A percentile compares a stretch with the other conserved stretches of the same genome.
Conservation (phyloP, 768 basidiomycete genomes). For the Coprinopsis sp. region DNA sequence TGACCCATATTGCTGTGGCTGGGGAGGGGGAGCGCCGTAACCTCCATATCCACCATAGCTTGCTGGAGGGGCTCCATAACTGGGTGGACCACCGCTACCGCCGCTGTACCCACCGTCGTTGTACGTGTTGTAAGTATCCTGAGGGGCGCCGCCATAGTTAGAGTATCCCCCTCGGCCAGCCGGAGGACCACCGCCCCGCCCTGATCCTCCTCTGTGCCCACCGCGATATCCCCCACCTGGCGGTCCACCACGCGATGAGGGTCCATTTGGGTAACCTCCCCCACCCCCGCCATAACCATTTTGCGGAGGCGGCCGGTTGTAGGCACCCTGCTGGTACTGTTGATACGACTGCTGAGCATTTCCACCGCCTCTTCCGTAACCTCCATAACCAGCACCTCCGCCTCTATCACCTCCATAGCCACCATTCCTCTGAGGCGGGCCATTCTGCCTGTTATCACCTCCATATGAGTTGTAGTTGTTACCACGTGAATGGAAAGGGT, state of each 20-base stretch:
- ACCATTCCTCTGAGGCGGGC: conserved; percentile 17
- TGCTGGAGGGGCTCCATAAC: not conserved
- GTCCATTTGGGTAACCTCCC: conserved; percentile 18
- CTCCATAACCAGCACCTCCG: conserved; percentile 11
- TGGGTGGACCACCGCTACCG: too few species aligned
- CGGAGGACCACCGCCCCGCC: conserved; percentile 21
- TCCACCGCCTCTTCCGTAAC: conserved; percentile 24
- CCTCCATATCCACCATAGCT: conserved; percentile 30
- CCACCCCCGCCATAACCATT: conserved; percentile 16
- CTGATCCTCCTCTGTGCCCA: conserved; percentile 14
- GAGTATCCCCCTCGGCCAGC: conserved; percentile 13
- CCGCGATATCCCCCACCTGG: not conserved
- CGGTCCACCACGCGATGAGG: not conserved
- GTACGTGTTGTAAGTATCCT: not conserved
- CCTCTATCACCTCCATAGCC: conserved; percentile 23
- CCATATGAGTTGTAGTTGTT: conserved; percentile 28
- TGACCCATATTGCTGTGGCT: too few species aligned
- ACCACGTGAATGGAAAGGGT: conserved; percentile 43
- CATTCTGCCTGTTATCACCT: conserved; percentile 7
- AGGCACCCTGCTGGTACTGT: conserved; percentile 3
- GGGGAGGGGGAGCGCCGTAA: conserved; percentile 23
- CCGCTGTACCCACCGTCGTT: not conserved
- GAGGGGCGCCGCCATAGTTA: not conserved
- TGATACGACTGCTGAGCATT: conserved; percentile 20
- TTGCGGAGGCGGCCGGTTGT: conserved; percentile 13